Conservation (phyloP, 352 stramenopile genomes). For the Phytopythium sindhum region DNA sequence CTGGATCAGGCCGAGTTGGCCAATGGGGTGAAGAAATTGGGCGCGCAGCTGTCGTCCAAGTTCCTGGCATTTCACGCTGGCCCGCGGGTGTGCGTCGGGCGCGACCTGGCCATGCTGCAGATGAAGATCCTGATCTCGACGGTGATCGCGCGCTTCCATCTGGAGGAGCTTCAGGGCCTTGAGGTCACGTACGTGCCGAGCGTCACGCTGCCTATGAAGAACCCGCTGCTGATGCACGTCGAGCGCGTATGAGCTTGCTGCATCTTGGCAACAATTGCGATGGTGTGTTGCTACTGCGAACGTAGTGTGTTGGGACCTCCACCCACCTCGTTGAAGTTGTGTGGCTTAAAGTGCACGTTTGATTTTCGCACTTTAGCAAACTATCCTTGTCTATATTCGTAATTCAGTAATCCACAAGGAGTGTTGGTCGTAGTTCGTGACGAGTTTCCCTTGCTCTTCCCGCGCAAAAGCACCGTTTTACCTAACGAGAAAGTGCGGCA, state of each 20-base stretch:
- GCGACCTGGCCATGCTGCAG: slow-evolving; percentile 33
- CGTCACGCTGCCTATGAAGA: slow-evolving; percentile 43
- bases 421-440: not conserved
- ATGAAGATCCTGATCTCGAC: slow-evolving; percentile 34
- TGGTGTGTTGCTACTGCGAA: too few species aligned
- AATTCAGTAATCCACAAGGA: not conserved
- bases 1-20: slow-evolving; percentile 36
- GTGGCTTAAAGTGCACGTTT: not conserved
- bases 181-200: slow-evolving; percentile 28
- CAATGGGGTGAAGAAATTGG: not conserved
- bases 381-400: not conserved
- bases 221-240: slow-evolving; percentile 14
- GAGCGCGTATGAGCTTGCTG: slow-evolving; percentile 2
- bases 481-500: not conserved
- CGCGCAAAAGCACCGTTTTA: not conserved
- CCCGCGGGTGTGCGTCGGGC: slow-evolving; percentile 16
- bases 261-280: too few species aligned
- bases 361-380: not conserved
- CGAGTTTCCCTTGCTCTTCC: not conserved
- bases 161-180: slow-evolving; percentile 23
- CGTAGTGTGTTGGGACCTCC: too few species aligned
- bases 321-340: not conserved
- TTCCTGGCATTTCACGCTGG: slow-evolving; percentile 9
- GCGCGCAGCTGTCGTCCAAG: slow-evolving; percentile 26
- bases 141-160: slow-evolving; percentile 29